Evolutionary conservation across 1,139 yeast species (phyloP).

Genomic region (Pichia sp.): DNA sequence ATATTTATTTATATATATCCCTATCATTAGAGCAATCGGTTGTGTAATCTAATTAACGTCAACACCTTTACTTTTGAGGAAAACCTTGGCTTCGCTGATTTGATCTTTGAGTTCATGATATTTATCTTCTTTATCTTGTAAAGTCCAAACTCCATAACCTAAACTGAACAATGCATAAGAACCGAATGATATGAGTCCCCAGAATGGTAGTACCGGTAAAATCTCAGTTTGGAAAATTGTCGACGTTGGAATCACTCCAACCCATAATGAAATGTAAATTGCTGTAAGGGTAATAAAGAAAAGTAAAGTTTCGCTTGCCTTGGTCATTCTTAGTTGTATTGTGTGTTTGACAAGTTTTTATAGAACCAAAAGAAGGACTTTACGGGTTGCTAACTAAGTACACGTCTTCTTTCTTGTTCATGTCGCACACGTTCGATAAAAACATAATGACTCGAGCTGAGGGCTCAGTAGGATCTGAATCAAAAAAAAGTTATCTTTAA

Average conservation of each 20-base stretch:
- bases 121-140: constrained; percentile 67
- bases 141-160: constrained; percentile 65
- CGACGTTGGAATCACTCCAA: constrained; percentile 54
- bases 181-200: constrained; percentile 67
- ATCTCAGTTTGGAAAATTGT: constrained; percentile 43
- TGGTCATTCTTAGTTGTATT: constrained; percentile 49
- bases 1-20: no score
- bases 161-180: constrained; percentile 64
- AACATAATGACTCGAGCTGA: no score
- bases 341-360: neutral
- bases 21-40: no score
- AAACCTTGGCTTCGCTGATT: constrained; percentile 59
- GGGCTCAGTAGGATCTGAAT: no score
- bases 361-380: neutral
- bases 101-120: constrained; percentile 57
- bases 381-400: no score
- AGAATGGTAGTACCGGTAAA: constrained; percentile 63
- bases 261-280: constrained; percentile 46
- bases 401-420: no score
- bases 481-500: neutral
- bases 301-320: constrained; percentile 57
- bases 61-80: constrained; percentile 51
- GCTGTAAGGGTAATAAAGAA: constrained; percentile 42
- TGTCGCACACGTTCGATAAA: no score
- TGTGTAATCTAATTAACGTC: constrained; percentile 29